Evolutionary conservation across 495 filamentous ascomycete genomes (phyloP).

Genomic region (Podospora australis): DNA sequence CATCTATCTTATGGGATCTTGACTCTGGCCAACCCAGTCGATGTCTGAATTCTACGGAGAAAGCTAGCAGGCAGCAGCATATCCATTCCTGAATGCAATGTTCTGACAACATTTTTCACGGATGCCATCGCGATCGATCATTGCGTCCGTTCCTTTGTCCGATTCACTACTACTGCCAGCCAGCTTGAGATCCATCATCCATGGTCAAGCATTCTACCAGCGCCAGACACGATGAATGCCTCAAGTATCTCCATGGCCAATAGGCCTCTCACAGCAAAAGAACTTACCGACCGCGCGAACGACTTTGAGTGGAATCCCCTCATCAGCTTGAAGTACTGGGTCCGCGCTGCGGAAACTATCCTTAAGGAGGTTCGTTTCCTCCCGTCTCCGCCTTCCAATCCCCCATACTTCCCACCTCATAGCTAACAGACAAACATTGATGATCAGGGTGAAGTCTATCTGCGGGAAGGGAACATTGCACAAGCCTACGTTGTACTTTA

Average conservation of each 20-base stretch:
- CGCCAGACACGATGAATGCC: conserved; percentile 10
- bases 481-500: conserved; percentile 83
- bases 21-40: no score
- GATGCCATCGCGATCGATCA: no score
- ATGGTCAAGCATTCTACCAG: not conserved
- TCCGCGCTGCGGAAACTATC: conserved; percentile 70
- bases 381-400: not conserved
- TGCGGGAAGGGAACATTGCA: conserved; percentile 75
- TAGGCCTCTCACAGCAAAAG: conserved; percentile 64
- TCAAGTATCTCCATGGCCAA: conserved; percentile 8
- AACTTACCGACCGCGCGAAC: conserved; percentile 63
- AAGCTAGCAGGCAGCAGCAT: no score
- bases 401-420: no score
- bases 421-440: not conserved
- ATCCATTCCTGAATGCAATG: no score
- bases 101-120: no score
- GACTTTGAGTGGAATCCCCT: conserved; percentile 71
- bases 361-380: conserved; percentile 61
- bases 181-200: no score
- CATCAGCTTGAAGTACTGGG: conserved; percentile 72
- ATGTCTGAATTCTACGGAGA: no score
- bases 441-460: conserved; percentile 55
- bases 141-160: no score
- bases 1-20: no score
- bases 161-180: no score